Conservation (phyloP, 371 early-diverging fungal genomes). For the Syncephalis plumigaleata region DNA sequence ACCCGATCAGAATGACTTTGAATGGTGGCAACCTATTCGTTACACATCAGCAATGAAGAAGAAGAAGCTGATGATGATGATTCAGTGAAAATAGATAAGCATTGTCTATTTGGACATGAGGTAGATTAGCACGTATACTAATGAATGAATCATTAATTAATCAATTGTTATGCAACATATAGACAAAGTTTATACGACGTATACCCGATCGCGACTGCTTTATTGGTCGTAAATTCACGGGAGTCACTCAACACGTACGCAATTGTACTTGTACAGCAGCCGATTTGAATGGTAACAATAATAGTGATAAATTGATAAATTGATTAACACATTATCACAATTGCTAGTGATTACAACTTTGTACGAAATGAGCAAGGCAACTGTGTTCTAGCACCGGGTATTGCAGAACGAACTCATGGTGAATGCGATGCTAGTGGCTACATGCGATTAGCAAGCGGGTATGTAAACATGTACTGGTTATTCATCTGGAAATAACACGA, state of each 20-base stretch:
- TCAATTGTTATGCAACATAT: not conserved
- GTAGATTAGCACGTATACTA: conserved; percentile 4
- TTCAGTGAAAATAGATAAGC: conserved; percentile 7
- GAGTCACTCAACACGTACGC: conserved; percentile 28
- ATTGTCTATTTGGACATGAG: conserved; percentile 58
- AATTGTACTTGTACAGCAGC: conserved; percentile 57
- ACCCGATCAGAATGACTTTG: conserved; percentile 46
- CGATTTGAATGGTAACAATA: conserved; percentile 76
- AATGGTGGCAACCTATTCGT: conserved; percentile 43
- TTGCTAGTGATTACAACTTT: conserved; percentile 48
- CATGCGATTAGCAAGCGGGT: no score
- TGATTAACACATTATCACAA: not conserved
- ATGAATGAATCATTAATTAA: not conserved
- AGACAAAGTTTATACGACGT: conserved; percentile 58
- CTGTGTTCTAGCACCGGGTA: conserved; percentile 44
- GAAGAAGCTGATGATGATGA: no score
- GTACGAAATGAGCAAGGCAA: conserved; percentile 30
- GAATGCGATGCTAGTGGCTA: no score
- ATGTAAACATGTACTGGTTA: no score
- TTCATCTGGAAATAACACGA: no score
- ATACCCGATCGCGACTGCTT: conserved; percentile 56
- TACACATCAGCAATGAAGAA: conserved; percentile 10
- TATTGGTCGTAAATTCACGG: conserved; percentile 50
- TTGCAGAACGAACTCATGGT: conserved; percentile 2
- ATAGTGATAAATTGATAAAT: not conserved